These are phyloP conservation scores for Kuraishia borneana DNA, from an alignment of 805 yeast species.

Conservation along the genomic window DNA sequence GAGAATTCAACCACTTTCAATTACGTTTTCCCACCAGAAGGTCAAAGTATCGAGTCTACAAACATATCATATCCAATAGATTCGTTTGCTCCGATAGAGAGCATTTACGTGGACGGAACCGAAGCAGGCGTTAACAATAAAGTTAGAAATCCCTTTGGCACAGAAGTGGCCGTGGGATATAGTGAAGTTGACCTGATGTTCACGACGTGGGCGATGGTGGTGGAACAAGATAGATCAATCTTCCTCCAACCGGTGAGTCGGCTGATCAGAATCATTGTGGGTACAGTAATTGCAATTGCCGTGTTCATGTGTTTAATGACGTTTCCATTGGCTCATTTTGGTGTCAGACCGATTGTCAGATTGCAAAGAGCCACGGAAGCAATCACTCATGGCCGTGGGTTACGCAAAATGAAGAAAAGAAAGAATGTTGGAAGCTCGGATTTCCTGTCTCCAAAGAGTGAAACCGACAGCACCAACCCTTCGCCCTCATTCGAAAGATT, in stretches of 20 bases:
- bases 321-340: conserved; percentile 73
- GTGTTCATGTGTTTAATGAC: conserved; percentile 66
- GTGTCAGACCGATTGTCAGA: conserved; percentile 72
- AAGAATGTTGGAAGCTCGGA: conserved; percentile 2
- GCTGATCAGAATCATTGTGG: conserved; percentile 59
- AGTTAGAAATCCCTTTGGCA: conserved; percentile 22
- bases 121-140: conserved; percentile 29
- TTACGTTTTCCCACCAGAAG: conserved; percentile 30
- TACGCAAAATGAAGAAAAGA: conserved; percentile 10
- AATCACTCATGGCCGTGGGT: conserved; percentile 32
- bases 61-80: conserved; percentile 10
- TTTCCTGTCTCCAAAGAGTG: not conserved
- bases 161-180: conserved; percentile 45
- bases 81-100: conserved; percentile 19
- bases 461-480: not conserved
- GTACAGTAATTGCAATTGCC: conserved; percentile 72
- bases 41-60: conserved; percentile 14
- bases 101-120: conserved; percentile 19
- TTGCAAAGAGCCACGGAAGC: conserved; percentile 77
- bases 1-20: conserved; percentile 25
- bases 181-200: conserved; percentile 30
- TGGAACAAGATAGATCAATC: conserved; percentile 47
- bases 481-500: not conserved
- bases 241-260: conserved; percentile 54
- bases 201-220: conserved; percentile 61